A percentile compares a stretch with the other conserved stretches of the same genome.
Conservation (phyloP, 2,329 filamentous ascomycete genomes). For the Orbilia blumenaviensis region DNA sequence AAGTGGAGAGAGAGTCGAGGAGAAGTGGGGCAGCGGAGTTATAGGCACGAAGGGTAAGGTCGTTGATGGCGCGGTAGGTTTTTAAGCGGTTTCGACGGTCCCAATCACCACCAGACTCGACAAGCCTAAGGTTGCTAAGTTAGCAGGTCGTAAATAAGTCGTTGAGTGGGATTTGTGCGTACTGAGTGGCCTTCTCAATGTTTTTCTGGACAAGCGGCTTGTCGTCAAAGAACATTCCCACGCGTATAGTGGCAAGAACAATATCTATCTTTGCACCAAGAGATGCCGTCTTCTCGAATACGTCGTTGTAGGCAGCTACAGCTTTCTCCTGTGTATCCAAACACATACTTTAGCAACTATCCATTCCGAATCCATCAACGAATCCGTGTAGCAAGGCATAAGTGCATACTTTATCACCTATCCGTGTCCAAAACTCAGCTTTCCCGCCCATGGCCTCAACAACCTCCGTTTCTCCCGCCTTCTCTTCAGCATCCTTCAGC, state of each 20-base stretch:
- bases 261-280: conserved; percentile 97
- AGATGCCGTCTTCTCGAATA: conserved; percentile 97
- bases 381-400: neutral
- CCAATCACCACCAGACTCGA: conserved; percentile 97
- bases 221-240: conserved; percentile 95
- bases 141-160: neutral
- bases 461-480: conserved; percentile 94
- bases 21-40: conserved; percentile 88
- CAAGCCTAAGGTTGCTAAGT: conserved; percentile 68
- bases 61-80: conserved; percentile 94
- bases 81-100: conserved; percentile 97
- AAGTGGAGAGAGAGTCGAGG: conserved; percentile 95
- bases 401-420: conserved; percentile 84
- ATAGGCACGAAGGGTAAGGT: conserved; percentile 91
- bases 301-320: conserved; percentile 86
- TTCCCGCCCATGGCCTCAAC: conserved; percentile 91
- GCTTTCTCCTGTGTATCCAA: conserved; percentile 78
- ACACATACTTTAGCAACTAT: conserved; percentile 2
- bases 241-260: conserved; percentile 92
- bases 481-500: conserved; percentile 92
- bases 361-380: neutral
- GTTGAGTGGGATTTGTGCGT: neutral
- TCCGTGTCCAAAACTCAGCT: conserved; percentile 93
- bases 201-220: conserved; percentile 92
- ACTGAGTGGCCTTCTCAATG: conserved; percentile 79